Evolutionary conservation across 345 rosid species (phyloP), one percentile per base, ranked within the genome.

Genomic region (Lagerstroemia speciosa): DNA sequence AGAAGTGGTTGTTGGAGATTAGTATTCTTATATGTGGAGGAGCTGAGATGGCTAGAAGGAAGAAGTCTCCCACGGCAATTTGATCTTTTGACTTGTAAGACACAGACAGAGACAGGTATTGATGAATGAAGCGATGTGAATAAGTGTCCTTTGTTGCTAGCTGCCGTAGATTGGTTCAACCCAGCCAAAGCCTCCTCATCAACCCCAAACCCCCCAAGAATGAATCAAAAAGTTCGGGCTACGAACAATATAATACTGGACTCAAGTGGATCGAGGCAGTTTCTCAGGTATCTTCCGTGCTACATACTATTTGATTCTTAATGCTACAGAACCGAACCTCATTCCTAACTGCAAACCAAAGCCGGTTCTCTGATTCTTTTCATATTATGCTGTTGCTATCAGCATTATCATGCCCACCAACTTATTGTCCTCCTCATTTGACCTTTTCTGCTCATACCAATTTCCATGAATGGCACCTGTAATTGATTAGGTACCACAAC

Each of bases 51-150:
- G 63, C 6, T 7, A 26, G 31, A 64, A 12, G 58, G 65, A 71
- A 73, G 81, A 75, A 76, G 3, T 62, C 53, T 5, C 38, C 38
- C 67, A 72, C 77, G 77, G 67, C 73, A 27, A 58, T 38, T 14
- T 43, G 31, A 5, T 69, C 52, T 7, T 46, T 63, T 63, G 73
- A 71, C 73, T 71, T 71, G 58, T 38, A 67, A 67, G 61, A 53
- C 34, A 36, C n/a, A 53, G 41, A 53, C 3, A 29, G 63, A 30
- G 34, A 58, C 63, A 20, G 2, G 22, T 26, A 15, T 4, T 24
- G 14, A 53, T 53, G 27, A 53, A 53, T 53, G 2, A 2, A 24
- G 29, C 7, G 29, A 19, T 48, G 15, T 22, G 27, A 19, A n/a
- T n/a, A n/a, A n/a, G n/a, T n/a, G 2, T 8, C 29, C 30, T 26